A percentile compares a stretch with the other conserved stretches of the same genome.
Conservation (phyloP, 352 stramenopile species). For the Hyaloperonospora brassicae region DNA sequence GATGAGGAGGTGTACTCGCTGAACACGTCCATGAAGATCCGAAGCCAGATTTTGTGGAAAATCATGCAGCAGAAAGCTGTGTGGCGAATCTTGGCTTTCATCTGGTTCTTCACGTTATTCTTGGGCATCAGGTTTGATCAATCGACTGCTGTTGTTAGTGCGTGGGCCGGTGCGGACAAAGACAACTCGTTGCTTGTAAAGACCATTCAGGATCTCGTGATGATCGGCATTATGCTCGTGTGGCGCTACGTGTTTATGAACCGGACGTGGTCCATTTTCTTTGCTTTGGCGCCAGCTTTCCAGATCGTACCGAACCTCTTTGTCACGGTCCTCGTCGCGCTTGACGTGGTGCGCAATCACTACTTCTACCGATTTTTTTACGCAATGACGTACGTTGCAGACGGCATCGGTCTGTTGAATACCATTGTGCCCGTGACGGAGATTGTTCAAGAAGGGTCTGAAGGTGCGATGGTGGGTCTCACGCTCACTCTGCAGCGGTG, state of each 20-base stretch:
- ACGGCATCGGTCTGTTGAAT: constrained; percentile 47
- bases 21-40: constrained; percentile 50
- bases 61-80: constrained; percentile 72
- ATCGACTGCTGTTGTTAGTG: constrained; percentile 32
- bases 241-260: constrained; percentile 61
- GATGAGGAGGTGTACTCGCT: constrained; percentile 60
- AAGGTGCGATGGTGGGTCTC: constrained; percentile 51
- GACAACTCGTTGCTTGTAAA: constrained; percentile 45
- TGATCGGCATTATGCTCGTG: constrained; percentile 42
- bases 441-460: constrained; percentile 57
- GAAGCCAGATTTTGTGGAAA: constrained; percentile 60
- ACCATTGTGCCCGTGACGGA: constrained; percentile 54
- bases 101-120: constrained; percentile 48
- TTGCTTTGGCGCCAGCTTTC: constrained; percentile 40
- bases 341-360: constrained; percentile 39
- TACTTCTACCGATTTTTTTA: constrained; percentile 55
- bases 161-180: constrained; percentile 30
- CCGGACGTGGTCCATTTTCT: constrained; percentile 47
- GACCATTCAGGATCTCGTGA: constrained; percentile 41
- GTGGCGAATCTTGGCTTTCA: constrained; percentile 47
- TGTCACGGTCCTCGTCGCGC: constrained; percentile 31
- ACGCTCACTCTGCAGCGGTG: constrained; percentile 50
- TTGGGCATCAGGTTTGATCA: constrained; percentile 47
- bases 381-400: constrained; percentile 38
- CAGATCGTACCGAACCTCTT: constrained; percentile 46